Base-by-base conservation (phyloP, 2,329 filamentous ascomycete species). In the Aspergillus hortae region DNA sequence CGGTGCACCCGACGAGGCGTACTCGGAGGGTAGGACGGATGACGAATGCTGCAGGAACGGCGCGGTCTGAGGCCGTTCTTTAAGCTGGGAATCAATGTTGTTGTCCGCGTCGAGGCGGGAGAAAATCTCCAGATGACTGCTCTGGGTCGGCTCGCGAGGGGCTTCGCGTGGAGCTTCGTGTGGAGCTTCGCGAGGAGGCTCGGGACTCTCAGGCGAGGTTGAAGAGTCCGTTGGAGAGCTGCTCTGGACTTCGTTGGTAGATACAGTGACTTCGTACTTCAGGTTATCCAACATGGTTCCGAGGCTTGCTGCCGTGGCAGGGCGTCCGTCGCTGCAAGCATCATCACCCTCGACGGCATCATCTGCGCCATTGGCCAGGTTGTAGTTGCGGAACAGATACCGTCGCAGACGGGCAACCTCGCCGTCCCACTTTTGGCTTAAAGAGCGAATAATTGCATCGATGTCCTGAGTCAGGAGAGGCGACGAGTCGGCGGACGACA, bases 341-440 rank as follows among this genome's bases (percentile, higher is more conserved):
- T 74, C 71, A 21, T 57, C 61, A 19, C 33, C 30, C 2, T 36
- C 56, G 25, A 53, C 43, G 17, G 40, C 44, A 30, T 52, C 52
- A 21, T 57, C 55, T 11, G 69, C 54, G 10, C 72, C 74, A 47
- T 76, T 63, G 6, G 67, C 64, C 9, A 72, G 44, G 40, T 73
- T 73, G 57, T 75, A 76, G 56, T 78, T 79, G 7, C 76, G 70
- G 38, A 69, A 67, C 9, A 79, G 64, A 56, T 77, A 78, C 23
- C 70, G 66, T 42, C 72, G 69, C 44, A 78, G 58, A 36, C 74
- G 67, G 12, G 64, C 61, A 3, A 74, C 65, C 59, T 78, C 74
- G 3, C 56, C 52, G 48, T 78, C 71, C 76, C 76, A 79, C 58
- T 72, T 74, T n/a, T 67, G 65, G 30, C 69, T 67, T 46, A 79